Base-by-base conservation (phyloP, 768 basidiomycete genomes). In the Termitomyces sp. region DNA sequence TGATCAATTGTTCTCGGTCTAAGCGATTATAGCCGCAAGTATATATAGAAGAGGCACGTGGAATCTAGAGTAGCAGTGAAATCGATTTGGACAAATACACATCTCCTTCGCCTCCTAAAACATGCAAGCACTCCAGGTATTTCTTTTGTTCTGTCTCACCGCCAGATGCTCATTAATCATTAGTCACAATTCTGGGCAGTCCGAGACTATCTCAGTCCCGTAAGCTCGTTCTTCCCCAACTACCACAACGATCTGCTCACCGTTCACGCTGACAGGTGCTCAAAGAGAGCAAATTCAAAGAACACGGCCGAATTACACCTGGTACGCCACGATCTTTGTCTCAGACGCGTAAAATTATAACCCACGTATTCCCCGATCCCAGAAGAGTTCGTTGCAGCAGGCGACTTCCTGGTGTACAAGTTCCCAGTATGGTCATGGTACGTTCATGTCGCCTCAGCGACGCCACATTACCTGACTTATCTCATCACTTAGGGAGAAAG, bases 371-470 rank as follows among this genome's bases (percentile, higher is more conserved):
- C 49, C 53, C 53, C 20, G 12, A 42, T 46, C 58, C 46, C 58
- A 91, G 96, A 99, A 84, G 97, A 98, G 73, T 98, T 97, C 68
- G 93, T 98, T 30, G 94, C 92, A 16, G 97, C 97, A 8, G 97
- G 97, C 54, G 97, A 99, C 72, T 98, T 98, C 74, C 77, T 99
- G 58, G 80, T 87, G 7, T 98, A 98, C 84, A 99, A 99, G 78
- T 99, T 99, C 73, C 92, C 93, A 12, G 94, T 97, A 26, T 99
- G 97, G 97, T 79, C 85, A 67, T 99, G 97, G 97, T 92, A 57
- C 64, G 89, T 70, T 54, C 47, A 59, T 9, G 38, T 44, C 14
- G n/a, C 40, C 36, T 20, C 35, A 46, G 40, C 38, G 16, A 53
- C 35, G 48, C 9, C 30, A 53, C 49, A 24, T n/a, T 30, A 54